A percentile compares a stretch with the other conserved stretches of the same genome.
These are phyloP conservation scores for Macrolepiota dolichaula DNA, from an alignment of 768 basidiomycete genomes.

Conservation along the genomic window DNA sequence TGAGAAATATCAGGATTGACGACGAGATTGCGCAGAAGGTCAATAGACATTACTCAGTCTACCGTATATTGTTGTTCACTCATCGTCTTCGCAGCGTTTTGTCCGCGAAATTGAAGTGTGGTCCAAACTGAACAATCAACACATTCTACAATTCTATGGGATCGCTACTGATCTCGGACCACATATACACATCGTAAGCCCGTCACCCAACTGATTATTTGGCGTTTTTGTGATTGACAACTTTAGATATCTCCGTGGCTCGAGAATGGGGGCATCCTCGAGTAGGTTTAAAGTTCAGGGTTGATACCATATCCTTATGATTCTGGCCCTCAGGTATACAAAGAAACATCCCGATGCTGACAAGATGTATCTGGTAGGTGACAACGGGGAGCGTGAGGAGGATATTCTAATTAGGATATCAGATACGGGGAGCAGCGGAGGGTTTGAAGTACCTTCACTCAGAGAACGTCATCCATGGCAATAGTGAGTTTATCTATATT, in stretches of 20 bases:
- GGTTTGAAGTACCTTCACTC: background rate
- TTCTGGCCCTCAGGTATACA: background rate
- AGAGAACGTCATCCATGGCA: background rate
- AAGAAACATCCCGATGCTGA: background rate
- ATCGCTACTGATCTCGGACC: background rate
- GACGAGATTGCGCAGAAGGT: background rate
- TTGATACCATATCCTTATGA: no score
- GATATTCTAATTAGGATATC: background rate
- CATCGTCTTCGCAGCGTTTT: background rate
- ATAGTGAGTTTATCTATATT: background rate
- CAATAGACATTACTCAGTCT: background rate
- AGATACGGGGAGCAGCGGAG: background rate
- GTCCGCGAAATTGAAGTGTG: constrained; percentile 2
- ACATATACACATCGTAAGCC: background rate
- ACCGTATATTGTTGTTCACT: background rate
- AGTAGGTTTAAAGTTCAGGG: background rate
- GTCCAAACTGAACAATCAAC: background rate
- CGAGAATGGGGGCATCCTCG: background rate
- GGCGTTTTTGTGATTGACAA: background rate
- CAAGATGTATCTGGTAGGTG: background rate
- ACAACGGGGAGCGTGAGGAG: background rate
- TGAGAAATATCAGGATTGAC: background rate
- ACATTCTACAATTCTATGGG: background rate
- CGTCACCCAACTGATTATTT: background rate
- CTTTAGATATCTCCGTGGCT: constrained; percentile 1